Conservation (phyloP, 148 eudicot genomes). For the Linanthus parryae region DNA sequence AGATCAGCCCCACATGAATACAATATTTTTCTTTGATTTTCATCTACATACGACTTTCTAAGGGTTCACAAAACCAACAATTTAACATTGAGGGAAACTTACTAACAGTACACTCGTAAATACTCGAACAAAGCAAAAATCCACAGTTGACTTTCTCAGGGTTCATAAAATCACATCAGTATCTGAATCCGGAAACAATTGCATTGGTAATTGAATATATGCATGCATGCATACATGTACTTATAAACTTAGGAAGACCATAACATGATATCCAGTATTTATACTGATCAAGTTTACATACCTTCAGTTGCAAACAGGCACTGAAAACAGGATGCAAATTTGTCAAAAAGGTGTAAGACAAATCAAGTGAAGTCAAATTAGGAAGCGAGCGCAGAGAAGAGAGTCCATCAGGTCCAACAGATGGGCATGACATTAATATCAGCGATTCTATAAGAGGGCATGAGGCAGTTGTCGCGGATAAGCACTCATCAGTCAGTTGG, state of each 20-base stretch:
- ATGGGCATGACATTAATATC: conserved; percentile 89
- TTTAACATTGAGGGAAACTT: no score
- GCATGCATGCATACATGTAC: neutral
- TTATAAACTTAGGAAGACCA: neutral
- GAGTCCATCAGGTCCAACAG: conserved; percentile 88
- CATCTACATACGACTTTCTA: no score
- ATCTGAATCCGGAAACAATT: no score
- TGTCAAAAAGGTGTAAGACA: conserved; percentile 85
- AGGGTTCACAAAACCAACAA: no score
- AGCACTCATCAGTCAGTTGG: conserved; percentile 81
- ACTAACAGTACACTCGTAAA: no score
- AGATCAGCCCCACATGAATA: no score
- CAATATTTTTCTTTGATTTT: no score
- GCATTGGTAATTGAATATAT: no score
- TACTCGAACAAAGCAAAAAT: no score
- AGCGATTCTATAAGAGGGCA: conserved; percentile 78
- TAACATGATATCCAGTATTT: neutral
- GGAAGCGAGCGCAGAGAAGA: conserved; percentile 55
- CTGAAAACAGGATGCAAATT: conserved; percentile 78
- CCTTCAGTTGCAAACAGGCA: conserved; percentile 77
- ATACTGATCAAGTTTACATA: neutral
- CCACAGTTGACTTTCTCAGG: no score
- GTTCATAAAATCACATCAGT: no score
- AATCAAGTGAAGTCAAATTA: conserved; percentile 73
- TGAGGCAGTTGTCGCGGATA: conserved; percentile 78